phyloP scores from a whole-genome alignment of 345 rosid genomes.

The Moricandia moricandioides region DNA sequence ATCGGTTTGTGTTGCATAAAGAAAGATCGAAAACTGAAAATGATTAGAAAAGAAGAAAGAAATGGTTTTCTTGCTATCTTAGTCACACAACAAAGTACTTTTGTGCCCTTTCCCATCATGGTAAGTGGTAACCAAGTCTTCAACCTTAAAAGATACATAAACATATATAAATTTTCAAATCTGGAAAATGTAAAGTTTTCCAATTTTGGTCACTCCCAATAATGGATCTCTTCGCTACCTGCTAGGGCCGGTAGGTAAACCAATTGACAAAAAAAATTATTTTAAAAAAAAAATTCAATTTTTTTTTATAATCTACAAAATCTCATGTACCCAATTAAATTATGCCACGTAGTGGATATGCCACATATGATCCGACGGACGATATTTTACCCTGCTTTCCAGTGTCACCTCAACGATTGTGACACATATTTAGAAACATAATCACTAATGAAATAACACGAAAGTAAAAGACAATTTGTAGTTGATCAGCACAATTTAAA shows the following conservation, averaged over 20 bases:
- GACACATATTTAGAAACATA: not conserved
- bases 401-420: not conserved
- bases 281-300: not conserved
- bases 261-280: not conserved
- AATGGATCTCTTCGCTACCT: conserved; percentile 26
- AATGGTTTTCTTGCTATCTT: not conserved
- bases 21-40: not conserved
- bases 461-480: not conserved
- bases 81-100: conserved; percentile 18
- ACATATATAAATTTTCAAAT: not conserved
- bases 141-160: conserved; percentile 36
- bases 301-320: conserved; percentile 15
- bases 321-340: conserved; percentile 13
- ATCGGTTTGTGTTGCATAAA: not conserved
- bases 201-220: conserved; percentile 35
- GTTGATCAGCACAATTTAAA: conserved; percentile 9
- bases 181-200: conserved; percentile 28
- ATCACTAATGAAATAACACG: not conserved
- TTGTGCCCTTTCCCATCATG: conserved; percentile 33
- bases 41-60: not conserved
- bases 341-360: conserved; percentile 31
- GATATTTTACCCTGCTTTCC: not conserved
- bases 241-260: conserved; percentile 28
- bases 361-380: conserved; percentile 17
- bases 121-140: conserved; percentile 34